A percentile compares a stretch with the other conserved stretches of the same genome.
Conservation (phyloP, 495 filamentous ascomycete species). For the Hypoxylon lienhwacheense region DNA sequence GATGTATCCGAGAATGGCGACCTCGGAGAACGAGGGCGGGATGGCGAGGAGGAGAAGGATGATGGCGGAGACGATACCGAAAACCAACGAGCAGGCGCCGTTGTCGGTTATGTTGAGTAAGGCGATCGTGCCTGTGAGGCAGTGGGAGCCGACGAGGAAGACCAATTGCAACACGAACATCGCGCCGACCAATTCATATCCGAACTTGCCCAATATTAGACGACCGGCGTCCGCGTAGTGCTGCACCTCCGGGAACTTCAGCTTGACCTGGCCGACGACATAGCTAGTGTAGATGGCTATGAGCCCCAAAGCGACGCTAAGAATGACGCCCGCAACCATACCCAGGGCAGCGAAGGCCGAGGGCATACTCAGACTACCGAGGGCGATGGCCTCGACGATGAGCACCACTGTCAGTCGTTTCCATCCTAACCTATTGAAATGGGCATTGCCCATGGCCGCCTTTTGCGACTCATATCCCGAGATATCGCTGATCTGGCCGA, state of each 20-base stretch:
- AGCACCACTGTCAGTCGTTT: slow-evolving; percentile 59
- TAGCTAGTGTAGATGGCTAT: slow-evolving; percentile 76
- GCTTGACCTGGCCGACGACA: slow-evolving; percentile 76
- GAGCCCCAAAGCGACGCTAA: slow-evolving; percentile 63
- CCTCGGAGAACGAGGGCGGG: slow-evolving; percentile 56
- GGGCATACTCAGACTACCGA: slow-evolving; percentile 69
- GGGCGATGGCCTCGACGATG: slow-evolving; percentile 73
- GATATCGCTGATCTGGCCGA: slow-evolving; percentile 37
- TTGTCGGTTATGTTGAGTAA: slow-evolving; percentile 67
- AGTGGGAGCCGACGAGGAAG: slow-evolving; percentile 77
- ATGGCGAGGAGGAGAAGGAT: slow-evolving; percentile 64
- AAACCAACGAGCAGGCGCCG: slow-evolving; percentile 68
- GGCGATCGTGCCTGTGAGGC: slow-evolving; percentile 72
- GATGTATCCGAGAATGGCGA: slow-evolving; percentile 64
- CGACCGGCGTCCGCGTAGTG: slow-evolving; percentile 73
- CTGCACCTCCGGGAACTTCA: slow-evolving; percentile 68
- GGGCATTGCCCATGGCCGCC: slow-evolving; percentile 41
- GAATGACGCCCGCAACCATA: slow-evolving; percentile 59
- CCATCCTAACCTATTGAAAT: slow-evolving; percentile 52
- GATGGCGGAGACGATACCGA: slow-evolving; percentile 63
- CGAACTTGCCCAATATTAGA: slow-evolving; percentile 63
- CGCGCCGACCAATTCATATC: slow-evolving; percentile 64
- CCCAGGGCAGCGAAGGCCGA: slow-evolving; percentile 65
- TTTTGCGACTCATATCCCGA: slow-evolving; percentile 44
- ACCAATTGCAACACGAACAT: slow-evolving; percentile 69